A percentile compares a stretch with the other conserved stretches of the same genome.
These are phyloP conservation scores for Rehmannia glutinosa DNA, from an alignment of 257 asterid genomes.

Conservation along the genomic window DNA sequence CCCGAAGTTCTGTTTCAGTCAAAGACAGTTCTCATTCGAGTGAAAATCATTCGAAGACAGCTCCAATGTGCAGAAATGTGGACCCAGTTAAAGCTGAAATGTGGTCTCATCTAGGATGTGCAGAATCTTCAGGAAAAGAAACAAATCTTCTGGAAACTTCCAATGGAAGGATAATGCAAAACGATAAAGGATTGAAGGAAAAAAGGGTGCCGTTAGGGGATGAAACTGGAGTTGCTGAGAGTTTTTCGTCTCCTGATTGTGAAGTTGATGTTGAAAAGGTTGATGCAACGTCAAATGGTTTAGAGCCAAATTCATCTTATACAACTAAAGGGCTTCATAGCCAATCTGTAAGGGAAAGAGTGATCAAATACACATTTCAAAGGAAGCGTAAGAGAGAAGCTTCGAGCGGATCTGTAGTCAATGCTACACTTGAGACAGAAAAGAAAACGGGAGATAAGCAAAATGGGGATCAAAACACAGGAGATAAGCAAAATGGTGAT, in stretches of 20 bases:
- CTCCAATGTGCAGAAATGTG: too few relatives aligned
- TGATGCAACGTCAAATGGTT: background rate
- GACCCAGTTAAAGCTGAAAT: conserved; percentile 27
- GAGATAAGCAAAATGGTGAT: too few relatives aligned
- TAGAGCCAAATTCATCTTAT: conserved; percentile 19
- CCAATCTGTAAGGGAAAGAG: conserved; percentile 39
- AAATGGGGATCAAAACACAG: too few relatives aligned
- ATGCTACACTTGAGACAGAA: conserved; percentile 22
- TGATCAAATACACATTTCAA: conserved; percentile 69
- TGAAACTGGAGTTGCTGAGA: too few relatives aligned
- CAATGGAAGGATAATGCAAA: conserved; percentile 11
- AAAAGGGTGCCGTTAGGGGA: conserved; percentile 19
- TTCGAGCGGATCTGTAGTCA: conserved; percentile 31
- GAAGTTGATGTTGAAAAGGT: conserved; percentile 28
- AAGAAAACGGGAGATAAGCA: too few relatives aligned
- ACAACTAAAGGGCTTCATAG: conserved; percentile 16
- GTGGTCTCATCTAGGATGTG: conserved; percentile 3
- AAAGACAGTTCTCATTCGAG: too few relatives aligned
- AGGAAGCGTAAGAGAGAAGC: conserved; percentile 71
- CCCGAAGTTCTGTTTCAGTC: too few relatives aligned
- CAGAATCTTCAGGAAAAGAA: conserved; percentile 22
- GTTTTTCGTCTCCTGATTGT: conserved; percentile 23
- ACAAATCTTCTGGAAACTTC: background rate
- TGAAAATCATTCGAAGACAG: too few relatives aligned
- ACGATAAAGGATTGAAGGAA: conserved; percentile 23